Conservation (phyloP, 1,139 yeast genomes). For the Saccharomyces hybrid region DNA sequence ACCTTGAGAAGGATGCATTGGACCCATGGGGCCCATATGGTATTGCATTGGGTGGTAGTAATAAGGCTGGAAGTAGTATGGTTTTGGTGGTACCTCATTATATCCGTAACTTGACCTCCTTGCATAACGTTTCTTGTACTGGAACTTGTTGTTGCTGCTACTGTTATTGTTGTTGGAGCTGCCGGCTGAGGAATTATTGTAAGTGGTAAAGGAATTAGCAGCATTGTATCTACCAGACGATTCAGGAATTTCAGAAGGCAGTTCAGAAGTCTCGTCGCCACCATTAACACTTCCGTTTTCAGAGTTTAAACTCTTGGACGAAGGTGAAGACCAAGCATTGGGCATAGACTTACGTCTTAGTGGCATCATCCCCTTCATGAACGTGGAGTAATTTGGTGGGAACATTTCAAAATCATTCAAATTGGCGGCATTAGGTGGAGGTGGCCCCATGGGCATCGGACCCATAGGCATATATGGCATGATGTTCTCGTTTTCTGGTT, state of each 20-base stretch:
- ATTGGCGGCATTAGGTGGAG: neutral
- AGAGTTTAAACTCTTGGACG: constrained; percentile 8
- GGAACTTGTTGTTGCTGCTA: constrained; percentile 8
- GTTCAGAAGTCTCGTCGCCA: constrained; percentile 13
- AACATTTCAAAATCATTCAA: constrained; percentile 2
- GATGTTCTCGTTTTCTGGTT: constrained; percentile 3
- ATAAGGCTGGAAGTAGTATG: constrained; percentile 26
- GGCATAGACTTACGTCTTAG: constrained; percentile 7
- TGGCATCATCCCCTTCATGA: constrained; percentile 3
- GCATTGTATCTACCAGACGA: constrained; percentile 13
- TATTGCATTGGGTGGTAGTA: constrained; percentile 29
- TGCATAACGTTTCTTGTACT: constrained; percentile 6
- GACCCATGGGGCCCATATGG: constrained; percentile 20
- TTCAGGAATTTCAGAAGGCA: constrained; percentile 18
- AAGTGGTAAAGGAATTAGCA: constrained; percentile 19
- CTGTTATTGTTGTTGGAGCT: constrained; percentile 15
- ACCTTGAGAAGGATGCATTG: constrained; percentile 16
- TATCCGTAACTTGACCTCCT: constrained; percentile 8
- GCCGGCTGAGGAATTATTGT: constrained; percentile 25
- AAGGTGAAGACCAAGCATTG: constrained; percentile 12
- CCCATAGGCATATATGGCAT: constrained; percentile 3
- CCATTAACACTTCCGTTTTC: constrained; percentile 11
- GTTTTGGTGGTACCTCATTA: constrained; percentile 19
- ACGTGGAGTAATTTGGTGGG: neutral
- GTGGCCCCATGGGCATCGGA: neutral